Evolutionary conservation across 768 basidiomycete genomes (phyloP).

Genomic region (Boletus pseudopeckii): DNA sequence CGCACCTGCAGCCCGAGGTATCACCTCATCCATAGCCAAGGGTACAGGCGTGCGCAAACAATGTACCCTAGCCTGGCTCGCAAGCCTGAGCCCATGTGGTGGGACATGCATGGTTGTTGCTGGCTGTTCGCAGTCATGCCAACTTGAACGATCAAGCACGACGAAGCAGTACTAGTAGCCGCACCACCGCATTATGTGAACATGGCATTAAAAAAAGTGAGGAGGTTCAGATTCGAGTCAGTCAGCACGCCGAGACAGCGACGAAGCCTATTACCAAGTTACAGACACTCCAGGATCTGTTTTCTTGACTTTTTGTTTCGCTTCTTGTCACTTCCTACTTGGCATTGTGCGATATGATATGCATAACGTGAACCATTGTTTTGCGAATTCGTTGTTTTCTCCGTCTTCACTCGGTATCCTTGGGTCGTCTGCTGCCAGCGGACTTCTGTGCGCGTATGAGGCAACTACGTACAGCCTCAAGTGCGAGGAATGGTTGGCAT

Average conservation of each 20-base stretch:
- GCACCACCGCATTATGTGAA: background rate
- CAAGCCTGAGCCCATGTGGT: background rate
- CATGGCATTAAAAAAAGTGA: no score
- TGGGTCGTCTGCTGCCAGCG: no score
- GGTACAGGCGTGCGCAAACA: background rate
- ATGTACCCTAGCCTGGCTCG: background rate
- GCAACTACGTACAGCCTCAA: no score
- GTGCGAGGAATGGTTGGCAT: background rate
- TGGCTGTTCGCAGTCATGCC: background rate
- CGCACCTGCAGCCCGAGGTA: background rate
- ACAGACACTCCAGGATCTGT: no score
- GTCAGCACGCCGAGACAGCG: no score
- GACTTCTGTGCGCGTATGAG: no score
- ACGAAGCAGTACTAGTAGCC: no score
- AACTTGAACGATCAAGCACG: background rate
- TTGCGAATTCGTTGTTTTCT: background rate
- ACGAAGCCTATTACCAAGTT: background rate
- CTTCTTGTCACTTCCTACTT: no score
- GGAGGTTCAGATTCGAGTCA: no score
- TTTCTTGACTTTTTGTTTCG: no score
- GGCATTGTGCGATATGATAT: background rate
- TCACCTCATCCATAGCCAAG: background rate
- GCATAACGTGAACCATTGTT: no score
- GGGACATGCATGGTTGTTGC: no score
- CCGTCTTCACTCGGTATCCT: background rate